phyloP scores from a whole-genome alignment of 2,329 filamentous ascomycete genomes.

The Neodidymelliopsis sp. region DNA sequence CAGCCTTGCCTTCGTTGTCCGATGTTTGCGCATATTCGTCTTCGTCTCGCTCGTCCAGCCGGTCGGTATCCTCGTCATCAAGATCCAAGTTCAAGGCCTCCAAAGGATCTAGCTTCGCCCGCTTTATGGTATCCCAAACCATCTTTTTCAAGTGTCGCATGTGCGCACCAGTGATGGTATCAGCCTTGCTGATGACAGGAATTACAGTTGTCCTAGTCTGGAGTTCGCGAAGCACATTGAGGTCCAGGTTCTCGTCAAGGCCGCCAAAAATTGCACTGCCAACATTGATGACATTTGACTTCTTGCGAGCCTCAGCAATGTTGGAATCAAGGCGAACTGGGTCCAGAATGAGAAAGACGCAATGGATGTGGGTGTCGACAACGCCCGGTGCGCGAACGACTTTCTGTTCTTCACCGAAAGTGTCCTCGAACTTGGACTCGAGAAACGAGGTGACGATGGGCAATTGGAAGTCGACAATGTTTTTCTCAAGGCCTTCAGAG shows the following conservation, averaged over 20 bases:
- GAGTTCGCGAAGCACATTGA: constrained; percentile 86
- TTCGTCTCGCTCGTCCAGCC: constrained; percentile 60
- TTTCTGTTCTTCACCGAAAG: constrained; percentile 96
- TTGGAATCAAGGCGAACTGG: constrained; percentile 85
- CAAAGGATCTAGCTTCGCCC: constrained; percentile 84
- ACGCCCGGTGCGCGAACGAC: constrained; percentile 91
- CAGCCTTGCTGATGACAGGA: constrained; percentile 94
- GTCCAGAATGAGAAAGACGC: constrained; percentile 90
- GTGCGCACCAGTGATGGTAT: constrained; percentile 93
- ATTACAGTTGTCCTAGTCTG: constrained; percentile 95
- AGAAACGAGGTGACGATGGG: constrained; percentile 90
- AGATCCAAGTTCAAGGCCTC: constrained; percentile 83
- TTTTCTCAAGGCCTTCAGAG: constrained; percentile 93
- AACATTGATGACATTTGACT: constrained; percentile 55
- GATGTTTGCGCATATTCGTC: constrained; percentile 52
- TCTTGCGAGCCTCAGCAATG: constrained; percentile 69
- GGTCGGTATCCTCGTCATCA: constrained; percentile 64
- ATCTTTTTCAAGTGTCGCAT: constrained; percentile 91
- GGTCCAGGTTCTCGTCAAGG: constrained; percentile 86
- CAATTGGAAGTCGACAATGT: constrained; percentile 91
- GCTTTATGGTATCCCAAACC: constrained; percentile 87
- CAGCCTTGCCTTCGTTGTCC: constrained; percentile 43
- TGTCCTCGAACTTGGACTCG: constrained; percentile 98
- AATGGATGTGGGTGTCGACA: constrained; percentile 97
- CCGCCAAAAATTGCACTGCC: constrained; percentile 66